Conservation (phyloP, 345 rosid genomes). For the Cardamine resedifolia region DNA sequence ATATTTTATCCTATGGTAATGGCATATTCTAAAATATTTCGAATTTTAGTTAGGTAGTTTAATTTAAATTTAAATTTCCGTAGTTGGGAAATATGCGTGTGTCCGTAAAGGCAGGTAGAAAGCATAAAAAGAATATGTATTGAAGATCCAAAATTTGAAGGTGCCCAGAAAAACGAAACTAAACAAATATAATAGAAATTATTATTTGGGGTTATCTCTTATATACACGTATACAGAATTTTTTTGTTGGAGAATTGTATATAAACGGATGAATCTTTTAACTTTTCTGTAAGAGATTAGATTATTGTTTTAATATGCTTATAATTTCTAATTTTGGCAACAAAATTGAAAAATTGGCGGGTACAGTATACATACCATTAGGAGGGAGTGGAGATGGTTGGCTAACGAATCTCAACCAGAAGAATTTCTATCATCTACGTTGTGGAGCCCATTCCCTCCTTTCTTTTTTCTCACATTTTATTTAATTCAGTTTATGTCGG, state of each 20-base stretch:
- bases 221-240: background rate
- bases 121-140: conserved; percentile 11
- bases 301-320: background rate
- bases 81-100: background rate
- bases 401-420: conserved; percentile 43
- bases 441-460: conserved; percentile 13
- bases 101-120: background rate
- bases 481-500: background rate
- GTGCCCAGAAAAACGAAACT: too few relatives aligned
- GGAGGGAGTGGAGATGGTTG: conserved; percentile 35
- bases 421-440: conserved; percentile 6
- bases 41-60: background rate
- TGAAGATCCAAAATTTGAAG: background rate
- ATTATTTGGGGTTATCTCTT: background rate
- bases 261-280: background rate
- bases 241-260: background rate
- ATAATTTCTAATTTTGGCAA: conserved; percentile 9
- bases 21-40: background rate
- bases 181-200: background rate
- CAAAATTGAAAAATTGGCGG: conserved; percentile 20
- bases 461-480: background rate
- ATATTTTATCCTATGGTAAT: background rate
- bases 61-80: background rate
- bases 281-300: background rate
- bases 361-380: background rate